Evolutionary conservation across 768 basidiomycete species (phyloP), one percentile per base, ranked within the genome.

Genomic region (Pleurotus djamor): DNA sequence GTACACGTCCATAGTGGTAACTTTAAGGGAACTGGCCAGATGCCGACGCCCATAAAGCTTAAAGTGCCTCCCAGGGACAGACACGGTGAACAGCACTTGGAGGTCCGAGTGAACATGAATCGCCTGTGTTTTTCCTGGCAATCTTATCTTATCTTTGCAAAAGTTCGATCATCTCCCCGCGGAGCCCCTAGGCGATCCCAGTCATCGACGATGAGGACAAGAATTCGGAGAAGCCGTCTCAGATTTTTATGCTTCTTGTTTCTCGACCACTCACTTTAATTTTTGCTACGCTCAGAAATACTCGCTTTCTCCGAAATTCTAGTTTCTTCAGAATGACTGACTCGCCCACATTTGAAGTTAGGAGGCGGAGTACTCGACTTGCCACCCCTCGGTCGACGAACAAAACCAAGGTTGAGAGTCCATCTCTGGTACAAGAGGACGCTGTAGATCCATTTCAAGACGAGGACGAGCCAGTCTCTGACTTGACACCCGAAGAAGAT

Each of bases 311-410:
- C 10, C 17, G 3, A 4, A 17, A 7, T 6, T n/a, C n/a, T 12
- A 21, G 41, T 17, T 9, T 41, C n/a, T 32, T 32, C 17, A 28
- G 38, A 10, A n/a, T 56, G 10, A 32, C 41, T 14, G 10, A 9
- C n/a, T 32, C 33, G 41, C 7, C 14, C 5, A 44, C 28, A n/a
- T n/a, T 14, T 16, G n/a, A 43, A 28, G 54, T 43, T 32, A 56
- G 54, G 54, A 56, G 54, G 32, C 54, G 54, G 10, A 56, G 54
- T 44, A 56, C 54, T 33, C 54, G 54, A 14, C 16, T 56, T 37
- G 54, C 54, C 14, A 56, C 17, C 32, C 41, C 44, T 17, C 54
- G 33, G 17, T 44, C 16, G n/a, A 43, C 38, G n/a, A 21, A 16
- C 10, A 4, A 16, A 14, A 38, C 41, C 7, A 17, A 35, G n/a